Percentiles rank a stretch among this genome's conserved stretches.
Conservation (phyloP, 257 asterid genomes). For the Solanum chiquidenum region DNA sequence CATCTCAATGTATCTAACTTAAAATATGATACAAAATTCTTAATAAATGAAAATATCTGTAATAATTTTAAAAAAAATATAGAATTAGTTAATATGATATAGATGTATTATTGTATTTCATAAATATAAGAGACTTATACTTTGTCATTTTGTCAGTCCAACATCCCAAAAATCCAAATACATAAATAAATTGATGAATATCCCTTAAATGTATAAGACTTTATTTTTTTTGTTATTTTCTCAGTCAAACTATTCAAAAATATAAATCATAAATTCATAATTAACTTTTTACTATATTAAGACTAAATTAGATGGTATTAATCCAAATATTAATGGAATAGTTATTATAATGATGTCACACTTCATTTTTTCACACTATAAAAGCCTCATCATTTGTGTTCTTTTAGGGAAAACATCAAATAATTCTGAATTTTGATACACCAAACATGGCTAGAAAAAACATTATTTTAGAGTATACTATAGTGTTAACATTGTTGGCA, state of each 20-base stretch:
- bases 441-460: neutral
- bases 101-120: too few relatives aligned
- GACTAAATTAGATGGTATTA: neutral
- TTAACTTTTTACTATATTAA: neutral
- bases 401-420: neutral
- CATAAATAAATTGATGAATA: neutral
- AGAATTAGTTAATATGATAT: neutral
- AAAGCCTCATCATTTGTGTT: neutral
- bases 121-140: neutral
- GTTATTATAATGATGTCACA: neutral
- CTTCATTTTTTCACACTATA: neutral
- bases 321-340: neutral
- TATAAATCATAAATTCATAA: neutral
- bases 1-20: neutral
- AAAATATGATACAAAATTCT: too few relatives aligned
- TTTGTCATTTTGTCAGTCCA: neutral
- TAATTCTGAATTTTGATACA: neutral
- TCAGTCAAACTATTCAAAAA: neutral
- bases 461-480: neutral
- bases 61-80: too few relatives aligned
- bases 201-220: neutral
- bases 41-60: neutral
- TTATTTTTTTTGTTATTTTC: neutral
- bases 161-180: neutral
- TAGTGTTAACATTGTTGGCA: neutral